Conservation (phyloP, 352 stramenopile species). For the Hyaloperonospora arabidopsidis region DNA sequence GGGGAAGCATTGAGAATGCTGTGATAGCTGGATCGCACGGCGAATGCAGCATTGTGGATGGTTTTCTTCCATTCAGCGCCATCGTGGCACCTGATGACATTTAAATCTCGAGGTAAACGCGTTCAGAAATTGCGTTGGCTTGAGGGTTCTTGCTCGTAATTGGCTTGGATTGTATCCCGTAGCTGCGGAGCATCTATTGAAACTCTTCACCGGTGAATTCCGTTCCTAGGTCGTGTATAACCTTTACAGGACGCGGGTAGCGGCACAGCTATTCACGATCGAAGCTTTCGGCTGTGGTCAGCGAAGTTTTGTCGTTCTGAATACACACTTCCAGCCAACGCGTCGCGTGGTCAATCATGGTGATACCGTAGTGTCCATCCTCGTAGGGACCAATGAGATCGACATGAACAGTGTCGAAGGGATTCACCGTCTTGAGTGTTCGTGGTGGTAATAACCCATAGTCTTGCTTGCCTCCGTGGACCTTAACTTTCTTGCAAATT, state of each 20-base stretch:
- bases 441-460: neutral
- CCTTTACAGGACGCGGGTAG: neutral
- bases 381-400: too few relatives aligned
- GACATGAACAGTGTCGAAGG: too few relatives aligned
- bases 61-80: neutral
- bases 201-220: neutral
- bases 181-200: neutral
- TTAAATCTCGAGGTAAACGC: neutral
- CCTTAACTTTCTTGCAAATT: neutral
- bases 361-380: too few relatives aligned
- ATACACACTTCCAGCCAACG: too few relatives aligned
- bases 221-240: neutral
- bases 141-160: neutral
- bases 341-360: too few relatives aligned
- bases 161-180: neutral
- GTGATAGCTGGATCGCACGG: neutral
- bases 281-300: neutral
- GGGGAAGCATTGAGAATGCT: neutral
- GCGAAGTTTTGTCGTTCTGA: neutral
- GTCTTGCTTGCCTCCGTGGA: constrained; percentile 1
- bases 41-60: neutral
- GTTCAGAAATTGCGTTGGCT: neutral
- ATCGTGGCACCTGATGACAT: neutral
- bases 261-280: neutral
- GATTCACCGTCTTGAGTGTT: too few relatives aligned